Base-by-base conservation (phyloP, 108 stramenopile genomes). In the Fragilaria crotonensis region DNA sequence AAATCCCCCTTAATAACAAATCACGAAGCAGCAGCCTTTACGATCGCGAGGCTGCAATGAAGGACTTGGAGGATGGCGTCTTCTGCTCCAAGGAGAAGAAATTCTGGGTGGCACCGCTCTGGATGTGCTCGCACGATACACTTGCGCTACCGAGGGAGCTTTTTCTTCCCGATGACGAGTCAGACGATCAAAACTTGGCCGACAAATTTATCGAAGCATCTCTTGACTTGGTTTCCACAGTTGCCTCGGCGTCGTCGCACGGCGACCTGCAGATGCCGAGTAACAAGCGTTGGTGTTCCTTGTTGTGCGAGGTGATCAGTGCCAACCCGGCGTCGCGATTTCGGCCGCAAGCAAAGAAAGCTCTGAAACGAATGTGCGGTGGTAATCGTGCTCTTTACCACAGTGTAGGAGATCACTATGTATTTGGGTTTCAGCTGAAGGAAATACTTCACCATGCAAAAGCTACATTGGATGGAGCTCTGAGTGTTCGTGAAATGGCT, bases 381-480 rank as follows among this genome's bases (percentile, higher is more conserved):
- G 77, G 77, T 19, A 66, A 82, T 18, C 64, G 55, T 30, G 77
- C 67, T 45, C 33, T 70, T 7, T 87, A 80, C 64, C 81, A 79
- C 60, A 66, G 68, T 57, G 68, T 91, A 50, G 67, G 89, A 4
- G 86, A 91, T 54, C 81, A 81, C 54, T 77, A 79, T 59, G 71
- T 78, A 0, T 91, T 79, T 54, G 76, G 77, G 23, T 84, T 74
- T 45, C 78, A 79, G 36, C 70, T 80, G 23, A 72, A 71, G 32
- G 70, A 72, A 11, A 55, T 87, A 0, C 70, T 87, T 29, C 45
- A 41, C 46, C 62, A 58, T 26, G 63, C 81, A 3, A 25, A 51
- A 31, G 56, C 25, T 4, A 26, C 75, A 36, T 47, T 87, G 7
- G 66, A 67, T 26, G 59, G 67, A 22, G 83, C 79, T 23, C 54